Conservation (phyloP, 805 yeast species). For the Metschnikowia baotianmanensis region DNA sequence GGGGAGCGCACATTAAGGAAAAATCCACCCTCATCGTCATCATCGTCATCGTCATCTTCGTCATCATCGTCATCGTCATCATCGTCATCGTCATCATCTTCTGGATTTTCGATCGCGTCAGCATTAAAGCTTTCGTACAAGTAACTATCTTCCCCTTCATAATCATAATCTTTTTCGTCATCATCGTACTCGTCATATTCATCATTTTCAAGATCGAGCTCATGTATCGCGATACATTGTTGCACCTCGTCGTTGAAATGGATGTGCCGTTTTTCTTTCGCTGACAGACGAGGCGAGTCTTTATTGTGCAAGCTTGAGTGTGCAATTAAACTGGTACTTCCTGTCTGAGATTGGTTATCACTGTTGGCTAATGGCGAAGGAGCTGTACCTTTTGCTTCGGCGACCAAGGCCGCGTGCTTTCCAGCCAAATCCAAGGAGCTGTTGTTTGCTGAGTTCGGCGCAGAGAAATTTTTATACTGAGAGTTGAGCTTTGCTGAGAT, state of each 20-base stretch:
- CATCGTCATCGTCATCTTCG: no score
- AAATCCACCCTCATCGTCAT: conserved; percentile 71
- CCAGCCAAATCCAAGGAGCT: conserved; percentile 24
- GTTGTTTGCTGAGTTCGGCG: conserved; percentile 35
- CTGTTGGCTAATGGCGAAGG: neutral
- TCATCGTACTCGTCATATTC: conserved; percentile 17
- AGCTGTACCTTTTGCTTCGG: conserved; percentile 1
- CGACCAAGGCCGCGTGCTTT: conserved; percentile 4
- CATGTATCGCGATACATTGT: conserved; percentile 80
- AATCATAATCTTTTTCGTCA: conserved; percentile 22
- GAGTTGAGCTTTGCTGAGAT: conserved; percentile 42
- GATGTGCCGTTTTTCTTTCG: conserved; percentile 57
- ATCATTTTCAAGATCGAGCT: conserved; percentile 12
- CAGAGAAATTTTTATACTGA: conserved; percentile 28
- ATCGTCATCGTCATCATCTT: no score
- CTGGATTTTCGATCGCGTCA: conserved; percentile 15
- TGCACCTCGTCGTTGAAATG: conserved; percentile 94
- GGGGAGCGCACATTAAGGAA: conserved; percentile 55
- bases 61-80: no score
- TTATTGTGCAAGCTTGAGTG: conserved; percentile 9
- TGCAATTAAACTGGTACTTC: neutral
- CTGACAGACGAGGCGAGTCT: conserved; percentile 7
- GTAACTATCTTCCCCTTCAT: conserved; percentile 18
- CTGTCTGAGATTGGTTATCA: conserved; percentile 3
- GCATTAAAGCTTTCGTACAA: conserved; percentile 17